These are phyloP conservation scores for Zygosaccharomyces pseudorouxii DNA, from an alignment of 805 yeast species.

Conservation along the genomic window DNA sequence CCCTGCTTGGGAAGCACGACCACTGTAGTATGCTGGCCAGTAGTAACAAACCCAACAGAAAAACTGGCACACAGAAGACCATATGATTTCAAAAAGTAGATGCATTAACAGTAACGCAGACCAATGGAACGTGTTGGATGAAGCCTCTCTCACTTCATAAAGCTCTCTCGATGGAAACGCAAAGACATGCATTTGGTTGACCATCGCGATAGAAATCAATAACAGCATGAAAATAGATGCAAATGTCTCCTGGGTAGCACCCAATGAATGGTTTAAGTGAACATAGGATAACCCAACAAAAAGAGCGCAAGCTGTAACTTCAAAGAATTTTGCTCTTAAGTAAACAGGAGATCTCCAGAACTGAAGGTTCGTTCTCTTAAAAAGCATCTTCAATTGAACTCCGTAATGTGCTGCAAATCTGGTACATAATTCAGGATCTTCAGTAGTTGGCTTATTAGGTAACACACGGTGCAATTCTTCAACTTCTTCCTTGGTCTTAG, in stretches of 20 bases:
- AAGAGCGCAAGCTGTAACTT: slow-evolving; percentile 50
- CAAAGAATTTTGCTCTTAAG: slow-evolving; percentile 51
- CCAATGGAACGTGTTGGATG: slow-evolving; percentile 70
- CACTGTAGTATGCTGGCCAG: slow-evolving; percentile 44
- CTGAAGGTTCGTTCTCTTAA: slow-evolving; percentile 52
- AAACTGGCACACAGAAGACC: slow-evolving; percentile 44
- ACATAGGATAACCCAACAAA: slow-evolving; percentile 69
- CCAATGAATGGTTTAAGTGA: slow-evolving; percentile 52
- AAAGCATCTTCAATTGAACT: slow-evolving; percentile 43
- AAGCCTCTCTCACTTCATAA: slow-evolving; percentile 69
- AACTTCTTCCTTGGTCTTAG: slow-evolving; percentile 49
- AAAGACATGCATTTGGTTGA: slow-evolving; percentile 60
- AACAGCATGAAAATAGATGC: slow-evolving; percentile 54
- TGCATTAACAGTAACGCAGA: slow-evolving; percentile 46
- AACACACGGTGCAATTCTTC: slow-evolving; percentile 48
- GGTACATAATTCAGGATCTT: slow-evolving; percentile 37
- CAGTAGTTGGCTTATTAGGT: slow-evolving; percentile 30
- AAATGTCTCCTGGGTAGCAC: slow-evolving; percentile 64
- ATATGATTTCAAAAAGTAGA: slow-evolving; percentile 44
- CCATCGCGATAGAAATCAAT: slow-evolving; percentile 47
- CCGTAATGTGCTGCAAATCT: slow-evolving; percentile 43
- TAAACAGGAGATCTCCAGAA: slow-evolving; percentile 62
- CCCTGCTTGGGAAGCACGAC: slow-evolving; percentile 47
- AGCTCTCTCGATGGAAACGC: slow-evolving; percentile 56
- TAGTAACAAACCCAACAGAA: slow-evolving; percentile 43